Conservation (phyloP, 768 basidiomycete species). For the Mycena filopes region DNA sequence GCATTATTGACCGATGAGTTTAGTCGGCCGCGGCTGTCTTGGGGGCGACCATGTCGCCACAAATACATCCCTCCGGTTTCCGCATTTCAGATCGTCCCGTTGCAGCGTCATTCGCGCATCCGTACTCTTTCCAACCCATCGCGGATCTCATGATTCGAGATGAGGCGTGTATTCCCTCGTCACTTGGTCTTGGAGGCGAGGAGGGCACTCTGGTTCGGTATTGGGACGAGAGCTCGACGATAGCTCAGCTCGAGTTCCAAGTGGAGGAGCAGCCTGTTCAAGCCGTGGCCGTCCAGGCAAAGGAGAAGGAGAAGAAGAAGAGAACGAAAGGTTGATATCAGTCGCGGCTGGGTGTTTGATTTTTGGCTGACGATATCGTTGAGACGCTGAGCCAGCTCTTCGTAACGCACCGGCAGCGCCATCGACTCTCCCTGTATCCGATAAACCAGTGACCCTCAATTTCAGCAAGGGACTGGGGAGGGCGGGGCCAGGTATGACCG, state of each 20-base stretch:
- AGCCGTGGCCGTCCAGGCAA: constrained; percentile 43
- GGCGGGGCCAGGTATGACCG: constrained; percentile 25
- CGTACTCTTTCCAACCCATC: constrained; percentile 88
- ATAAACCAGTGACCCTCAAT: constrained; percentile 84
- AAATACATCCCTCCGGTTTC: constrained; percentile 92
- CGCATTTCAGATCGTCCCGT: constrained; percentile 90
- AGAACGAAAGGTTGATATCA: constrained; percentile 59
- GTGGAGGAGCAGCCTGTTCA: constrained; percentile 73
- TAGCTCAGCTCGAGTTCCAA: constrained; percentile 81
- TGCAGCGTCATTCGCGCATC: constrained; percentile 93
- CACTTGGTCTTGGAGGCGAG: constrained; percentile 73
- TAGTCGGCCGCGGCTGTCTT: constrained; percentile 88
- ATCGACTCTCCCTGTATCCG: constrained; percentile 76
- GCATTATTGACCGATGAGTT: constrained; percentile 23
- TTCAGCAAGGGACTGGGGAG: constrained; percentile 64
- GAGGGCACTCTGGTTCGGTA: constrained; percentile 85
- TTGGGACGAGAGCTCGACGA: constrained; percentile 90
- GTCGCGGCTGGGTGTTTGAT: background rate
- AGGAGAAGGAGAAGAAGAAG: constrained; percentile 71
- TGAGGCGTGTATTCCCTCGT: constrained; percentile 78
- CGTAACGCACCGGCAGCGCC: constrained; percentile 57
- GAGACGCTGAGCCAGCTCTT: constrained; percentile 46
- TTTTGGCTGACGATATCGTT: constrained; percentile 20
- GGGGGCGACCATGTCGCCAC: constrained; percentile 87
- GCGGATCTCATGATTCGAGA: constrained; percentile 80